A percentile compares a stretch with the other conserved stretches of the same genome.
Conservation (phyloP, 768 basidiomycete genomes). For the Psilocybe cubensis region DNA sequence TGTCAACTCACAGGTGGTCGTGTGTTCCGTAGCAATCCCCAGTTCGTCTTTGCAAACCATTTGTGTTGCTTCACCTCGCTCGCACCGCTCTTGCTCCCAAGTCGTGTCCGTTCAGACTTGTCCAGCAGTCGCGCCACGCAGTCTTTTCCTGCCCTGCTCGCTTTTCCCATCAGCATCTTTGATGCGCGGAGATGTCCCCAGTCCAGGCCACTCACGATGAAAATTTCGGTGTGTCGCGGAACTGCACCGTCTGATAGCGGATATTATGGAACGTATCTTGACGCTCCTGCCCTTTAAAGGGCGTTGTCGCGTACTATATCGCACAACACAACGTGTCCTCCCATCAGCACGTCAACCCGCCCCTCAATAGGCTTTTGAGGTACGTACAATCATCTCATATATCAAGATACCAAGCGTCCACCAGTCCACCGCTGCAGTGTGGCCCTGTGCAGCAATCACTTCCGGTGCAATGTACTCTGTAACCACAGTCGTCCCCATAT, state of each 20-base stretch:
- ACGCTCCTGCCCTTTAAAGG: conserved; percentile 96
- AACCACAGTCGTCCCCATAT: conserved; percentile 18
- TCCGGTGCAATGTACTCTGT: conserved; percentile 99
- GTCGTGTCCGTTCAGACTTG: conserved; percentile 87
- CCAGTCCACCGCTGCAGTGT: conserved; percentile 99
- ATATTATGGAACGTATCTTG: conserved; percentile 97
- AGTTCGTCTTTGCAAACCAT: conserved; percentile 96
- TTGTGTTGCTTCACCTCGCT: conserved; percentile 99
- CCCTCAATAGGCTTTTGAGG: conserved; percentile 31
- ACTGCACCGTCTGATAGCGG: conserved; percentile 81
- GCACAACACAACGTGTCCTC: conserved; percentile 12
- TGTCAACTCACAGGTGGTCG: conserved; percentile 81
- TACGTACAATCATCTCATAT: conserved; percentile 96
- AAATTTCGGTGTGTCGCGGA: conserved; percentile 84
- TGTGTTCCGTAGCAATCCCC: conserved; percentile 92
- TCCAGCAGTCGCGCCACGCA: conserved; percentile 84
- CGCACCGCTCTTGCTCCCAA: conserved; percentile 93
- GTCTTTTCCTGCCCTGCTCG: conserved; percentile 81
- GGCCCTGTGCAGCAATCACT: conserved; percentile 95
- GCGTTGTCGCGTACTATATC: conserved; percentile 92
- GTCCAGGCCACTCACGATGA: conserved; percentile 34
- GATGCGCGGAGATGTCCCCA: conserved; percentile 29
- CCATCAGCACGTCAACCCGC: conserved; percentile 39
- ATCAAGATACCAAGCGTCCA: conserved; percentile 98
- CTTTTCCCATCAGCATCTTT: conserved; percentile 19